phyloP scores from a whole-genome alignment of 306 rosid species.

The Abrus precatorius region DNA sequence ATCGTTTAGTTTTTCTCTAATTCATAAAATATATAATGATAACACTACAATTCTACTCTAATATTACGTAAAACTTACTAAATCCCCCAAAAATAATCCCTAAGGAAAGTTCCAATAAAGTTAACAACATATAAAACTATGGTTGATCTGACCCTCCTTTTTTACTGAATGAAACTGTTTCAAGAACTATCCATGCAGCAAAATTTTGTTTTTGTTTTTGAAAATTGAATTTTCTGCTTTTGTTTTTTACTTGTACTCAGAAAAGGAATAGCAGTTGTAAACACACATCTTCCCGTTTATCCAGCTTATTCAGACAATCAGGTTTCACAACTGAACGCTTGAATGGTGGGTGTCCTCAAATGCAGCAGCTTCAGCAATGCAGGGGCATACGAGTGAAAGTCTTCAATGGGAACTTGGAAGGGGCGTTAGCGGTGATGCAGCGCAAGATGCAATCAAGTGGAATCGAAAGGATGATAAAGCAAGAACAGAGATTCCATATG shows the following conservation, averaged over 20 bases:
- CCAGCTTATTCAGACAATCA: constrained; percentile 56
- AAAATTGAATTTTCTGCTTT: background rate
- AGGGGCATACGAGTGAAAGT: constrained; percentile 88
- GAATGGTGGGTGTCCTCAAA: constrained; percentile 40
- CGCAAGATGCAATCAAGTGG: constrained; percentile 88
- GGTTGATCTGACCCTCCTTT: background rate
- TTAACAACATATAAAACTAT: background rate
- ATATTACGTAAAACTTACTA: background rate
- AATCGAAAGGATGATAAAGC: constrained; percentile 83
- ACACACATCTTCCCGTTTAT: background rate
- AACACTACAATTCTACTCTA: background rate
- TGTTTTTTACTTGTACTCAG: constrained; percentile 11
- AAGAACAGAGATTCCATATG: constrained; percentile 70
- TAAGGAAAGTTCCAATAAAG: background rate
- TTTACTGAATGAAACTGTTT: background rate
- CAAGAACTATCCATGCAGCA: background rate
- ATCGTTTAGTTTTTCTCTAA: background rate
- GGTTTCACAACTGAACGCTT: constrained; percentile 41
- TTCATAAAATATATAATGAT: background rate
- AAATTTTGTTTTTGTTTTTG: background rate
- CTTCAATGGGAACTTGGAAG: constrained; percentile 69
- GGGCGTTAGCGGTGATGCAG: constrained; percentile 70
- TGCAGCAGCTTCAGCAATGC: constrained; percentile 68
- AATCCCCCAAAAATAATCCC: background rate
- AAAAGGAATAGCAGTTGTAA: constrained; percentile 2